Evolutionary conservation across 78 protist genomes (phyloP), one percentile per base, ranked within the genome.

Genomic region (Dictyostelium firmibasis): DNA sequence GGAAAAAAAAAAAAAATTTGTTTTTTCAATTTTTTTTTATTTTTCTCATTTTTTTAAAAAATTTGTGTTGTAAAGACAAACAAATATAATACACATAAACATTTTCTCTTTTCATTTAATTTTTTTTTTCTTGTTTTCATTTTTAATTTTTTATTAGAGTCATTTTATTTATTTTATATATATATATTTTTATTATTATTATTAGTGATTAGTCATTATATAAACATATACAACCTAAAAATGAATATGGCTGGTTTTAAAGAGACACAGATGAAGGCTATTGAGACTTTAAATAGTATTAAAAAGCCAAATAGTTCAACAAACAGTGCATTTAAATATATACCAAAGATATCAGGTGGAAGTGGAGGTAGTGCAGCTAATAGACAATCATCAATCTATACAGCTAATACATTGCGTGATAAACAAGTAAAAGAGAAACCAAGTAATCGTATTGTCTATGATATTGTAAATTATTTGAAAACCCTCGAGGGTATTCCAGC

Each of bases 401-500:
- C 81, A 13, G 62, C 93, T 1, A 25, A 72, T 20, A 75, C 86
- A 13, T 7, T 41, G 9, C 31, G 67, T 47, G 29, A 78, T 6
- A 47, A 33, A 81, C 72, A n/a, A 53, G 62, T n/a, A 2, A 89
- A 81, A 29, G 62, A 76, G n/a, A 78, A 64, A 47, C 77, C 86
- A 25, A 78, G 36, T 27, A 43, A 29, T 20, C 38, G 94, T 44
- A 33, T 89, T 25, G 41, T 89, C 2, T 89, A 31, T 44, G 94
- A 89, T 69, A 69, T 89, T 31, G 62, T 89, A 13, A 62, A 23
- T 8, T 83, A 89, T 43, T 47, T 89, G 38, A 57, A 47, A 31
- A 41, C 83, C 7, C 5, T 89, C 1, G 94, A 89, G 38, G 94
- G 94, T 29, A 35, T 20, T 6, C 60, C 50, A 20, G 79, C 62